These are phyloP conservation scores for Lentithecium fluviatile DNA, from an alignment of 495 filamentous ascomycete genomes.

Conservation along the genomic window DNA sequence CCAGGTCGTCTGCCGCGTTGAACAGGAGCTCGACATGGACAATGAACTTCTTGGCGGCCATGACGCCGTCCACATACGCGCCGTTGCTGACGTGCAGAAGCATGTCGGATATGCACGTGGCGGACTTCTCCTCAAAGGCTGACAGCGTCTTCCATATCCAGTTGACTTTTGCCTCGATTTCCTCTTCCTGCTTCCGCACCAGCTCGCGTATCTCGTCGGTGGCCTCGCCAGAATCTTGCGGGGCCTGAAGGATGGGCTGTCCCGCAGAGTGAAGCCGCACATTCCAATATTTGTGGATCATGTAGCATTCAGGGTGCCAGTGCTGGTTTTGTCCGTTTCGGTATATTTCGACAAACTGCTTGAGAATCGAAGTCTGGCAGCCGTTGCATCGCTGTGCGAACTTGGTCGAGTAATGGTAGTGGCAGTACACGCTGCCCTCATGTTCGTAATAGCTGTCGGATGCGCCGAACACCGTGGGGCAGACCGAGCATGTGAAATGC, in stretches of 20 bases:
- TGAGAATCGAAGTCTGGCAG: constrained; percentile 95
- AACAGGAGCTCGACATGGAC: constrained; percentile 94
- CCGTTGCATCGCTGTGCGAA: constrained; percentile 96
- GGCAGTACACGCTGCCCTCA: constrained; percentile 93
- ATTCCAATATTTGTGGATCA: constrained; percentile 99
- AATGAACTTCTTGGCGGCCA: constrained; percentile 96
- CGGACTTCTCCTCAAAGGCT: constrained; percentile 94
- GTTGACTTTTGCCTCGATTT: constrained; percentile 97
- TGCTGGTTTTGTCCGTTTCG: constrained; percentile 97
- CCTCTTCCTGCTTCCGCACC: constrained; percentile 82
- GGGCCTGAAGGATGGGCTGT: constrained; percentile 48
- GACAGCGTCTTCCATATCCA: constrained; percentile 98
- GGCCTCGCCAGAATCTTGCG: constrained; percentile 57
- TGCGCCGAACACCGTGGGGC: constrained; percentile 94
- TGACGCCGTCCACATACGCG: constrained; percentile 88
- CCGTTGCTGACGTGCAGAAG: constrained; percentile 98
- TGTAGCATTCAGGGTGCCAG: constrained; percentile 99
- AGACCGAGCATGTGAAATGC: constrained; percentile 97
- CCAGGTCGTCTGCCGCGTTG: constrained; percentile 79
- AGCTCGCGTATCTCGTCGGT: constrained; percentile 70
- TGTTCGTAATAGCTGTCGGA: constrained; percentile 99
- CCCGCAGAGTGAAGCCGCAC: constrained; percentile 71
- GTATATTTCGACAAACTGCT: constrained; percentile 99
- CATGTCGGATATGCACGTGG: constrained; percentile 99
- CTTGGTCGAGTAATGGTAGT: constrained; percentile 97